Evolutionary conservation across 805 yeast genomes (phyloP).

Genomic region (Monosporozyma servazzii): DNA sequence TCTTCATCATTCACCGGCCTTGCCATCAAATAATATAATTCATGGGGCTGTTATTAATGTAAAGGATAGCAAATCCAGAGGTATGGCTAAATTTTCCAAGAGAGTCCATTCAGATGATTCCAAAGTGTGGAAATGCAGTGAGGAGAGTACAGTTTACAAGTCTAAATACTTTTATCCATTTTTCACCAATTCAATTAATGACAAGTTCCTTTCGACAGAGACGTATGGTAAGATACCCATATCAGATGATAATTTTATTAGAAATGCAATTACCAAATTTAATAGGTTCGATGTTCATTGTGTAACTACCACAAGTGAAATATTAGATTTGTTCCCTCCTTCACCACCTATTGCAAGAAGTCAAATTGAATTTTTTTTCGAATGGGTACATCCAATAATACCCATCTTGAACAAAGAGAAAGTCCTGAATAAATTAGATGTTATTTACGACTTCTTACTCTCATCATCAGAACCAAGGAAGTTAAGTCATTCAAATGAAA

Average conservation of each 20-base stretch:
- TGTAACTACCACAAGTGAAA: conserved; percentile 10
- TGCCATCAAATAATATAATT: not conserved
- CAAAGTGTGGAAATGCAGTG: conserved; percentile 1
- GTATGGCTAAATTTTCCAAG: not conserved
- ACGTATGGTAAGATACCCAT: conserved; percentile 5
- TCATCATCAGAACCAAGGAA: not conserved
- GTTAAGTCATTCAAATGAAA: not conserved
- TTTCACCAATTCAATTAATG: conserved; percentile 17
- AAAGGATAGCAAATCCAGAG: conserved; percentile 3
- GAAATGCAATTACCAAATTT: conserved; percentile 19
- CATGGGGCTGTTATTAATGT: no score
- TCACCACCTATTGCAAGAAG: conserved; percentile 8
- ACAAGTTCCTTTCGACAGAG: conserved; percentile 12
- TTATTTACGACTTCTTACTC: conserved; percentile 5
- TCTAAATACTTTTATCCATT: conserved; percentile 22
- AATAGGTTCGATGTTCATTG: conserved; percentile 5
- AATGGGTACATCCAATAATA: conserved; percentile 21
- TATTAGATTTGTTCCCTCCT: conserved; percentile 13
- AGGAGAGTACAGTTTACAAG: conserved; percentile 10
- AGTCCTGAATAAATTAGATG: conserved; percentile 4
- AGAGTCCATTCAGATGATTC: not conserved
- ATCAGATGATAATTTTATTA: conserved; percentile 5
- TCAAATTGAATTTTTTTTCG: conserved; percentile 17
- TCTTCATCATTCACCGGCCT: not conserved
- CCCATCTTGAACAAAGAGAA: conserved; percentile 15